Conservation (phyloP, 192 early-diverging fungal species). For the Coemansia sp. region DNA sequence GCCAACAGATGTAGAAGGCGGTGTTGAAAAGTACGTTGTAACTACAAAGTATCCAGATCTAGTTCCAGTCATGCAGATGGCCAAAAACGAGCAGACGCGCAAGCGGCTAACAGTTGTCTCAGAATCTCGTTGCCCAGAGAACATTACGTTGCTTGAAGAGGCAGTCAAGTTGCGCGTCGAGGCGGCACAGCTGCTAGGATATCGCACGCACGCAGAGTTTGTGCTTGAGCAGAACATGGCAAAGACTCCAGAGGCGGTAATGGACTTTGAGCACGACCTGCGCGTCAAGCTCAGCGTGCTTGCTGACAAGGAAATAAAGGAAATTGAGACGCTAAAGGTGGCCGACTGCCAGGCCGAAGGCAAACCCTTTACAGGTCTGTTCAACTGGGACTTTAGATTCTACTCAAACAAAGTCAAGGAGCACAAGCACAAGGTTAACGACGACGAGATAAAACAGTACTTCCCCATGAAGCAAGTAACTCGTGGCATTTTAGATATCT, state of each 20-base stretch:
- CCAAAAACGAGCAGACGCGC: constrained; percentile 52
- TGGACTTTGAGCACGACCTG: constrained; percentile 59
- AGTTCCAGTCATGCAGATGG: constrained; percentile 38
- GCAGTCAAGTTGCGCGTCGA: constrained; percentile 49
- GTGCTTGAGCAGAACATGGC: constrained; percentile 72
- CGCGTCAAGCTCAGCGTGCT: not conserved
- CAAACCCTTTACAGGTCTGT: not conserved
- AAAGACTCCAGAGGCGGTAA: constrained; percentile 59
- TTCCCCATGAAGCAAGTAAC: constrained; percentile 57
- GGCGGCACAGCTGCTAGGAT: constrained; percentile 59
- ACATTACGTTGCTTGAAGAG: constrained; percentile 55
- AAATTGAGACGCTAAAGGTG: not conserved
- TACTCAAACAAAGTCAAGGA: not conserved
- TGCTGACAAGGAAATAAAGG: not conserved
- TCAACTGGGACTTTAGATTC: not conserved
- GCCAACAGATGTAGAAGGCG: constrained; percentile 50
- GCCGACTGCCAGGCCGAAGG: not conserved
- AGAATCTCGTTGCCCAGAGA: constrained; percentile 58
- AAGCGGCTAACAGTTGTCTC: constrained; percentile 40
- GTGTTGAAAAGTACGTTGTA: constrained; percentile 54
- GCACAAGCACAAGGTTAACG: not conserved
- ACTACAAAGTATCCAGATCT: constrained; percentile 62
- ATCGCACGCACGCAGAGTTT: constrained; percentile 60
- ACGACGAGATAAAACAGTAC: constrained; percentile 65
- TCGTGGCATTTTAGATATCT: constrained; percentile 60